A percentile compares a stretch with the other conserved stretches of the same genome.
These are phyloP conservation scores for Sedum album DNA, from an alignment of 164 flowering plant genomes.

Conservation along the genomic window DNA sequence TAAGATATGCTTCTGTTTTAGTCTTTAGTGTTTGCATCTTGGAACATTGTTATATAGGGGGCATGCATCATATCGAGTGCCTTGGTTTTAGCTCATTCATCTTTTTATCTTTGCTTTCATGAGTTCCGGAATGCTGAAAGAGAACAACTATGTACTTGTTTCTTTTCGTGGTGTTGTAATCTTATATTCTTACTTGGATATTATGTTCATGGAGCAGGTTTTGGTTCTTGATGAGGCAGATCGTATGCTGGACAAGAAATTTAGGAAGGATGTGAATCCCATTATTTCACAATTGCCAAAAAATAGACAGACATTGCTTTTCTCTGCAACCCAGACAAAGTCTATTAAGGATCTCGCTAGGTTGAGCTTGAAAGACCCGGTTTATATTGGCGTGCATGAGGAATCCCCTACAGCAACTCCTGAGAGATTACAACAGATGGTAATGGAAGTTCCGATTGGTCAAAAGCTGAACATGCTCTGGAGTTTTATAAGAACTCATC, in stretches of 20 bases:
- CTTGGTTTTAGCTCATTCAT: not conserved
- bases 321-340: constrained; percentile 95
- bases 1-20: not conserved
- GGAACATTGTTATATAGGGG: not conserved
- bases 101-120: not conserved
- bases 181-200: constrained; percentile 20
- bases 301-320: constrained; percentile 77
- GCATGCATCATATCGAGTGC: not conserved
- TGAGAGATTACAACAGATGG: constrained; percentile 55
- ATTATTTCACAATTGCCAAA: constrained; percentile 83
- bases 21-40: not conserved
- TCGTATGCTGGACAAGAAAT: constrained; percentile 77
- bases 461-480: constrained; percentile 84
- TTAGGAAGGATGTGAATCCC: constrained; percentile 65
- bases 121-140: no score
- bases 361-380: constrained; percentile 92
- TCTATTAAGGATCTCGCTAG: constrained; percentile 93
- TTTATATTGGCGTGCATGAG: constrained; percentile 85
- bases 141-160: not conserved
- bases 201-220: constrained; percentile 57
- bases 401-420: constrained; percentile 84
- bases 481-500: constrained; percentile 86
- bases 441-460: constrained; percentile 67
- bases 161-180: not conserved
- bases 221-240: constrained; percentile 99